Conservation (phyloP, 2,329 filamentous ascomycete species). For the Exophiala sp. region DNA sequence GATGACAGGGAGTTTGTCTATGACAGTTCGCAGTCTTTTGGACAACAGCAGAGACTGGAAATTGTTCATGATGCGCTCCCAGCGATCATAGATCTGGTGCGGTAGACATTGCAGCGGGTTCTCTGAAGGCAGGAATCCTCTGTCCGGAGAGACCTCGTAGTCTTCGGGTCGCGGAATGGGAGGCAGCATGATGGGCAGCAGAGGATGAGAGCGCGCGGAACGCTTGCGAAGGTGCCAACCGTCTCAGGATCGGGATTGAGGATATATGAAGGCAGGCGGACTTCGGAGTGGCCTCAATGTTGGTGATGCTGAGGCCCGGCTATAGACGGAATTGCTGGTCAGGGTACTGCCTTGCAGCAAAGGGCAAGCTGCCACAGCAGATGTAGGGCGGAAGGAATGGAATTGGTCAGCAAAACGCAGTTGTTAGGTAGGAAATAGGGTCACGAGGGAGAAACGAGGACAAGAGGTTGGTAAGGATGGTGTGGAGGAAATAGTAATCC, state of each 20-base stretch:
- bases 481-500: slow-evolving; percentile 16
- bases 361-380: neutral
- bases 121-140: slow-evolving; percentile 83
- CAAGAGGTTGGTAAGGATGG: neutral
- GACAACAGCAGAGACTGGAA: slow-evolving; percentile 81
- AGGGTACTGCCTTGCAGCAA: neutral
- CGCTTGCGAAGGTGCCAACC: neutral
- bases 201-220: neutral
- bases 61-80: slow-evolving; percentile 82
- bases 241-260: neutral
- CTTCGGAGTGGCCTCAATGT: too few relatives aligned
- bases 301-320: neutral
- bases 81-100: slow-evolving; percentile 88
- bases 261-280: neutral
- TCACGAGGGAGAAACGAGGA: slow-evolving; percentile 9
- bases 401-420: neutral
- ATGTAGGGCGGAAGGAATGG: neutral
- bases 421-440: slow-evolving; percentile 3
- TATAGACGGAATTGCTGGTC: too few relatives aligned
- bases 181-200: slow-evolving; percentile 39
- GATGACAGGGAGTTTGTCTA: slow-evolving; percentile 76
- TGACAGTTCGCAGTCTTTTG: slow-evolving; percentile 70
- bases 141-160: slow-evolving; percentile 59
- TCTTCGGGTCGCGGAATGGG: slow-evolving; percentile 55
- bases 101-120: slow-evolving; percentile 73